Conservation (phyloP, 768 basidiomycete species). For the Suillus luteus region DNA sequence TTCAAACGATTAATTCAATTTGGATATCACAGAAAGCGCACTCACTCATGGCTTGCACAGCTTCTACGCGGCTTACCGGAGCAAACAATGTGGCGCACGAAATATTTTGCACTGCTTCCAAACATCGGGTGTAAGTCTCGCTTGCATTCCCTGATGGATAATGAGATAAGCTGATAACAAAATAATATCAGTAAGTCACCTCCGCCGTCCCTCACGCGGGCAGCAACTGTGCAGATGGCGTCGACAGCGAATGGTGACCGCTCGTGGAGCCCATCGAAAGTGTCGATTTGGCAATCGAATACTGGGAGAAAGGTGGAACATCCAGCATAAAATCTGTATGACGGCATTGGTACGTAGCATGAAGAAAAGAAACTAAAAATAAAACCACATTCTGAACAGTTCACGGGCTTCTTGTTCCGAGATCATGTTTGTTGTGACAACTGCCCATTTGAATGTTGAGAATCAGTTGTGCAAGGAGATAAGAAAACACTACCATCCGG, state of each 20-base stretch:
- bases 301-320: slow-evolving; percentile 90
- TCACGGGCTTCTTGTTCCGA: slow-evolving; percentile 83
- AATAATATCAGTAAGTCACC: slow-evolving; percentile 41
- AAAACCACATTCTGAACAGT: slow-evolving; percentile 73
- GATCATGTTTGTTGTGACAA: slow-evolving; percentile 83
- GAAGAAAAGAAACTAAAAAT: background rate
- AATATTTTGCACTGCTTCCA: slow-evolving; percentile 85
- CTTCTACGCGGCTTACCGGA: slow-evolving; percentile 82
- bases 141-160: slow-evolving; percentile 61
- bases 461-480: slow-evolving; percentile 5
- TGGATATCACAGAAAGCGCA: background rate
- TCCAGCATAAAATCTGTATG: slow-evolving; percentile 81
- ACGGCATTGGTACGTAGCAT: slow-evolving; percentile 18
- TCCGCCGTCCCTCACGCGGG: slow-evolving; percentile 88
- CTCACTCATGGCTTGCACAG: slow-evolving; percentile 93
- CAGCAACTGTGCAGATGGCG: slow-evolving; percentile 91
- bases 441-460: slow-evolving; percentile 38
- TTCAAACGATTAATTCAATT: slow-evolving; percentile 13
- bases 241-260: slow-evolving; percentile 94
- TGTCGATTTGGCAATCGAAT: slow-evolving; percentile 82
- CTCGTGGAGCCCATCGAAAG: slow-evolving; percentile 81
- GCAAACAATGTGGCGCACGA: slow-evolving; percentile 87
- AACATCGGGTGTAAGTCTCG: slow-evolving; percentile 68
- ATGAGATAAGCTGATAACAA: slow-evolving; percentile 13
- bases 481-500: slow-evolving; percentile 63